Evolutionary conservation across 768 basidiomycete species (phyloP).

Genomic region (Tylopilus felleus): DNA sequence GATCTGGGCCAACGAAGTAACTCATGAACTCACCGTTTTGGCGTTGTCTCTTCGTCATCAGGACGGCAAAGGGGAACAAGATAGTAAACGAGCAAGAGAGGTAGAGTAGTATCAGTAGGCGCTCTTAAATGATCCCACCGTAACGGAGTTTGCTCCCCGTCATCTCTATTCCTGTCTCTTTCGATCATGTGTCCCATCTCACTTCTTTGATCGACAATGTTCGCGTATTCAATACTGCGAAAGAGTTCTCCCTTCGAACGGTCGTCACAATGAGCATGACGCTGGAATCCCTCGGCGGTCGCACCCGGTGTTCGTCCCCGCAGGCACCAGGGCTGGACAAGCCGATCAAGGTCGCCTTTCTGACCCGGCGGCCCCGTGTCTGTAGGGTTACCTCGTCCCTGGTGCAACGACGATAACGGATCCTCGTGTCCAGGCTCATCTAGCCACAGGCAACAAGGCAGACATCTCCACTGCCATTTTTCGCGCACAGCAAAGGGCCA

Average conservation of each 20-base stretch:
- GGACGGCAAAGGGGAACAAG: background rate
- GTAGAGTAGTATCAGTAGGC: background rate
- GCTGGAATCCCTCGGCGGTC: background rate
- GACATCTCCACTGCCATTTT: background rate
- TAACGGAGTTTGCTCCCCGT: background rate
- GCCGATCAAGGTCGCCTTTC: background rate
- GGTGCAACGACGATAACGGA: background rate
- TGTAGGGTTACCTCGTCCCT: no score
- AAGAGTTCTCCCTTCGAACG: background rate
- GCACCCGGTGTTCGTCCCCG: background rate
- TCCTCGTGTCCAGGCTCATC: background rate
- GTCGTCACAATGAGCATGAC: background rate
- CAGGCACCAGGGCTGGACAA: background rate
- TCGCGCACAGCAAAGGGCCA: background rate
- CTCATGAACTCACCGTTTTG: background rate
- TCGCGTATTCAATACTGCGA: background rate
- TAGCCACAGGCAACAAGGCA: background rate
- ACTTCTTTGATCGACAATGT: background rate
- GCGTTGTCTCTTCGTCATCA: background rate
- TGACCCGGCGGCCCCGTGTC: background rate
- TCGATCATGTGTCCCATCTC: background rate
- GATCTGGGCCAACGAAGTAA: no score
- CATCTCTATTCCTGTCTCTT: background rate
- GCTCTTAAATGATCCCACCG: background rate
- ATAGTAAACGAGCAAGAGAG: background rate